These are phyloP conservation scores for Chiua virens DNA, from an alignment of 768 basidiomycete genomes.

Conservation along the genomic window DNA sequence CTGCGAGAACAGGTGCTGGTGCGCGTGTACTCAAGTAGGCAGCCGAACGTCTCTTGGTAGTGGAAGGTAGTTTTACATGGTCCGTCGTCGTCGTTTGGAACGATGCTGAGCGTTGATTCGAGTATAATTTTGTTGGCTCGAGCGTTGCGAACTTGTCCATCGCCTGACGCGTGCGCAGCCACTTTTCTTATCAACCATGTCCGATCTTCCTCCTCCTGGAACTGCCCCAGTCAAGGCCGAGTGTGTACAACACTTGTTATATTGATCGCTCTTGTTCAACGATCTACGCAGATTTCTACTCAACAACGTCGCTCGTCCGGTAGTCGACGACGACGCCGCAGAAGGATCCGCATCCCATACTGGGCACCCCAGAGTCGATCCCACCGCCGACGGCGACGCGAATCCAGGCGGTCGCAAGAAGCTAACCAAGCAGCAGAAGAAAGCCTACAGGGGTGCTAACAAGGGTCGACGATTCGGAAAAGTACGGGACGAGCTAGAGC, in stretches of 20 bases:
- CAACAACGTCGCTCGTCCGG: slow-evolving; percentile 20
- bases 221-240: slow-evolving; percentile 56
- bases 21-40: slow-evolving; percentile 5
- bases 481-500: slow-evolving; percentile 73
- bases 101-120: slow-evolving; percentile 24
- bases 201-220: slow-evolving; percentile 33
- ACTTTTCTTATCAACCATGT: slow-evolving; percentile 13
- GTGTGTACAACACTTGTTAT: slow-evolving; percentile 30
- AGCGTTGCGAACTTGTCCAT: slow-evolving; percentile 91
- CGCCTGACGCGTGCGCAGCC: slow-evolving; percentile 7
- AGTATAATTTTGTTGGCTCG: slow-evolving; percentile 67
- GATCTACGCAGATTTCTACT: slow-evolving; percentile 43
- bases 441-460: slow-evolving; percentile 77
- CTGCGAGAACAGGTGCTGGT: slow-evolving; percentile 13
- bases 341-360: slow-evolving; percentile 53
- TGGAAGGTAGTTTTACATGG: slow-evolving; percentile 18
- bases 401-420: slow-evolving; percentile 36
- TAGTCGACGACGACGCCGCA: slow-evolving; percentile 59
- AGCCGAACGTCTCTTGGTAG: slow-evolving; percentile 4
- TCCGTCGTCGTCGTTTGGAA: background rate
- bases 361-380: slow-evolving; percentile 16
- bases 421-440: slow-evolving; percentile 64
- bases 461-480: slow-evolving; percentile 80
- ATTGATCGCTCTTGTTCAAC: background rate
- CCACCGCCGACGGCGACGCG: slow-evolving; percentile 34